phyloP scores from a whole-genome alignment of 1,284 basidiomycete genomes.

The Ustilago lituana region DNA sequence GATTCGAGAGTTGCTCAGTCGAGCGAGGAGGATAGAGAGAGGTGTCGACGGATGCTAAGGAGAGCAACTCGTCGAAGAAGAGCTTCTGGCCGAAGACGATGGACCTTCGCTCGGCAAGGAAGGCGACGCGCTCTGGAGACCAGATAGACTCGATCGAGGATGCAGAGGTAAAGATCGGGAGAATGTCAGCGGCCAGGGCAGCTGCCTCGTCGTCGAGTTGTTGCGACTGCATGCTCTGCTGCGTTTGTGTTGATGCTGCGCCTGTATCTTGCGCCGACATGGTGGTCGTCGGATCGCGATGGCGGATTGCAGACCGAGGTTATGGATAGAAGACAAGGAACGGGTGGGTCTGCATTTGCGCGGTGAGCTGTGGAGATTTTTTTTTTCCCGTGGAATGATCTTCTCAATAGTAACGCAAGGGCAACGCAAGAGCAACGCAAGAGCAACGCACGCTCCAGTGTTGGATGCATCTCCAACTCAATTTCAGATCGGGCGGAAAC shows the following conservation, averaged over 20 bases:
- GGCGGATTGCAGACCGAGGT: background rate
- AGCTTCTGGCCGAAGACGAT: slow-evolving; percentile 20
- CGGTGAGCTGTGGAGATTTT: slow-evolving; percentile 1
- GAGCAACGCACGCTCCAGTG: too few relatives aligned
- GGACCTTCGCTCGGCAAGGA: slow-evolving; percentile 11
- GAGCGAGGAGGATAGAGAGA: slow-evolving; percentile 40
- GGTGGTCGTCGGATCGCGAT: background rate
- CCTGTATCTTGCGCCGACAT: slow-evolving; percentile 16
- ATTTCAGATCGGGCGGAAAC: slow-evolving; percentile 1
- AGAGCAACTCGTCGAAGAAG: slow-evolving; percentile 51
- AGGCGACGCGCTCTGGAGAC: slow-evolving; percentile 21
- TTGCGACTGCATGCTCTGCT: background rate
- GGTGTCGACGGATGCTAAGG: slow-evolving; percentile 36
- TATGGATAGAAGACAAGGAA: too few relatives aligned
- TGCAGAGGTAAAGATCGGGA: slow-evolving; percentile 28
- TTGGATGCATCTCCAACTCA: too few relatives aligned
- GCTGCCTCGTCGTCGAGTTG: slow-evolving; percentile 31
- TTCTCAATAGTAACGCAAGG: too few relatives aligned
- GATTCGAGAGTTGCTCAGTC: slow-evolving; percentile 11
- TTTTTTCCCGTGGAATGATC: too few relatives aligned
- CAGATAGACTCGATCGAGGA: slow-evolving; percentile 27
- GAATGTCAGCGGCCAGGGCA: slow-evolving; percentile 34
- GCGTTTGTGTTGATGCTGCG: background rate
- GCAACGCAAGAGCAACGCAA: too few relatives aligned
- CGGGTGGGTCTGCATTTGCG: too few relatives aligned